Percentiles rank a stretch among this genome's conserved stretches.
These are phyloP conservation scores for Ceratonia siliqua DNA, from an alignment of 306 rosid species.

Conservation along the genomic window DNA sequence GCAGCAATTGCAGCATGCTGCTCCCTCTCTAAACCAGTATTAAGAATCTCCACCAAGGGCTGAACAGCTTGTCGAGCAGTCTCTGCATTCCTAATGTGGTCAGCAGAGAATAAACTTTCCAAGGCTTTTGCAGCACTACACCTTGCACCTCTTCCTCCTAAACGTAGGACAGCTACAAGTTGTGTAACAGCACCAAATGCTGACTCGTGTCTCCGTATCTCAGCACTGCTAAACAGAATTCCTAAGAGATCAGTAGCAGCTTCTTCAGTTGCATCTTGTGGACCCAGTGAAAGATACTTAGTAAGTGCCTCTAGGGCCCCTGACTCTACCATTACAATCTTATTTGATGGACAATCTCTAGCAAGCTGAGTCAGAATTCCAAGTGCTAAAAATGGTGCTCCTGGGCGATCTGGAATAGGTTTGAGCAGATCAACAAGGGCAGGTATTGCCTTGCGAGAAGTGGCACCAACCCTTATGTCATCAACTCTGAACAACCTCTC, in stretches of 20 bases:
- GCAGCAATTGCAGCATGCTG: slow-evolving; percentile 99
- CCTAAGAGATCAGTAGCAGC: slow-evolving; percentile 97
- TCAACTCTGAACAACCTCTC: slow-evolving; percentile 97
- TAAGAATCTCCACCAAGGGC: slow-evolving; percentile 98
- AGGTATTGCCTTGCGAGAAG: slow-evolving; percentile 97
- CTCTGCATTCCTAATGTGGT: slow-evolving; percentile 95
- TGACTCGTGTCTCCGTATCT: slow-evolving; percentile 88
- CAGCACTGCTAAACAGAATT: slow-evolving; percentile 90
- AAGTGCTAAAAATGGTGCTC: slow-evolving; percentile 96
- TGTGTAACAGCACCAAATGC: slow-evolving; percentile 94
- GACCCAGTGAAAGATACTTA: slow-evolving; percentile 93
- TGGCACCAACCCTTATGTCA: slow-evolving; percentile 93
- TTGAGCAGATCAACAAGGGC: slow-evolving; percentile 97
- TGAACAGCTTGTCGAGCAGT: slow-evolving; percentile 92
- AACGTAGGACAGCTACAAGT: slow-evolving; percentile 96
- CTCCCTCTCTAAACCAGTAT: slow-evolving; percentile 90
- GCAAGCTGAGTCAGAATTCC: slow-evolving; percentile 84
- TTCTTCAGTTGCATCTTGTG: slow-evolving; percentile 96
- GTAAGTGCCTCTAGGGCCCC: slow-evolving; percentile 96
- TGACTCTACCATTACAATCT: slow-evolving; percentile 90
- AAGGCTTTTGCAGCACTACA: slow-evolving; percentile 96
- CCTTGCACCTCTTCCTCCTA: slow-evolving; percentile 96
- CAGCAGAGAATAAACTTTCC: slow-evolving; percentile 96
- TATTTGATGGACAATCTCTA: slow-evolving; percentile 89
- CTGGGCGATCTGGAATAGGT: slow-evolving; percentile 99